Percentiles rank a stretch among this genome's conserved stretches.
These are phyloP conservation scores for Cardamine resedifolia DNA, from an alignment of 345 rosid genomes.

Conservation along the genomic window DNA sequence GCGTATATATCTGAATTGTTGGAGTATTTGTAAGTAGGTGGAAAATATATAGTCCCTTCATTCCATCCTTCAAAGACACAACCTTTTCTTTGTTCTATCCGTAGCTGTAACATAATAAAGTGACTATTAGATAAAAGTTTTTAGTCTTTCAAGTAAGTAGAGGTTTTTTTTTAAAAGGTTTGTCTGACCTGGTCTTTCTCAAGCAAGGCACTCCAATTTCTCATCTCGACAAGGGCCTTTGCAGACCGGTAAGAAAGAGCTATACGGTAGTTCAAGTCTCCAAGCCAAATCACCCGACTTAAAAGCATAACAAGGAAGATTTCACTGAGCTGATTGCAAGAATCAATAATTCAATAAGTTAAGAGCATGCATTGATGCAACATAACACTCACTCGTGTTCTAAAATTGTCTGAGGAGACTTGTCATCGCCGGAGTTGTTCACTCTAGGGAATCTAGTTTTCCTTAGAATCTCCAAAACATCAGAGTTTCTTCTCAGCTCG, in stretches of 20 bases:
- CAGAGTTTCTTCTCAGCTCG: conserved; percentile 87
- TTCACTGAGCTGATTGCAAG: conserved; percentile 6
- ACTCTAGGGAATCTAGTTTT: conserved; percentile 95
- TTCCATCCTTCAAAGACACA: conserved; percentile 87
- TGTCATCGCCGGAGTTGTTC: conserved; percentile 55
- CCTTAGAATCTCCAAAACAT: conserved; percentile 93
- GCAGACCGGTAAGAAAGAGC: conserved; percentile 82
- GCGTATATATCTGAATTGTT: conserved; percentile 92
- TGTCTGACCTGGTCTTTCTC: conserved; percentile 84
- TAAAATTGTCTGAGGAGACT: conserved; percentile 81
- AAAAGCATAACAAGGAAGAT: conserved; percentile 8
- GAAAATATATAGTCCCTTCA: conserved; percentile 91
- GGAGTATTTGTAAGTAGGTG: conserved; percentile 97
- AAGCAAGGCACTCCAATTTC: conserved; percentile 83
- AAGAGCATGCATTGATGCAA: neutral
- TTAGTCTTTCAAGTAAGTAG: neutral
- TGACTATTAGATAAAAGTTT: neutral
- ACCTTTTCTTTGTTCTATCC: conserved; percentile 77
- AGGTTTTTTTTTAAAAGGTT: too few species aligned
- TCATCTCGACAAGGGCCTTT: conserved; percentile 97
- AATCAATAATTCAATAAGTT: neutral
- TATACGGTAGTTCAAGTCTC: conserved; percentile 94
- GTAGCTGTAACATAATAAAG: conserved; percentile 46
- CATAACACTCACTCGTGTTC: conserved; percentile 64
- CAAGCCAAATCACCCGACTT: conserved; percentile 96